Base-by-base conservation (phyloP, 257 asterid genomes). In the Scutellaria barbata region DNA sequence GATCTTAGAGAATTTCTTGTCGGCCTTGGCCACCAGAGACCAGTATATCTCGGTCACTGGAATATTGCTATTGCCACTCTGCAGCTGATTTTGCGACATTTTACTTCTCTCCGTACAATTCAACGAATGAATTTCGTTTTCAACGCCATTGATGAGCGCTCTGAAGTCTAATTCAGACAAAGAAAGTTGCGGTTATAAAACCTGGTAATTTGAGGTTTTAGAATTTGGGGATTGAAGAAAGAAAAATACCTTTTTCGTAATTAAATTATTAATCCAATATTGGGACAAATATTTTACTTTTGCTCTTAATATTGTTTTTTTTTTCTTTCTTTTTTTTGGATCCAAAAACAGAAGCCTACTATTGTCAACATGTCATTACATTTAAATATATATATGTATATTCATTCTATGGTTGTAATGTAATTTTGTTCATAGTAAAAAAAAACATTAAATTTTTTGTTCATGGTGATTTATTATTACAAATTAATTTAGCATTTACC, bases 1-100 rank as follows among this genome's bases (percentile, higher is more conserved):
- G 82, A 94, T 94, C 90, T 94, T 89, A 22, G 98, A 89, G 82
- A 94, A 91, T 69, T 94, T 94, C 87, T 89, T 94, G 80, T 94
- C 98, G 69, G 98, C 99, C 78, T 94, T 94, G 72, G 97, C 95
- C 60, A 89, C 99, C 78, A 94, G 84, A 43, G 86, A 54, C 98
- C 97, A 92, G 79, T 91, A 94, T 17, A 84, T 85, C 86, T 94
- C 98, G 83, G 71, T 88, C 77, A 89, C 95, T 53, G 98, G 97
- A 77, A 94, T 79, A 78, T 54, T 76, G 65, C 35, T 64, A 12
- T 10, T 74, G 76, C 76, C 76, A 66, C 71, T 71, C 63, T 70
- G 82, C 56, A 66, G 89, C 80, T 83, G 89, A 60, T 79, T 87
- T 71, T 81, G 94, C 66, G 93, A 83, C 93, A 88, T 90, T 80